These are phyloP conservation scores for Ganoderma lucidum DNA, from an alignment of 1,284 basidiomycete genomes.

Conservation along the genomic window DNA sequence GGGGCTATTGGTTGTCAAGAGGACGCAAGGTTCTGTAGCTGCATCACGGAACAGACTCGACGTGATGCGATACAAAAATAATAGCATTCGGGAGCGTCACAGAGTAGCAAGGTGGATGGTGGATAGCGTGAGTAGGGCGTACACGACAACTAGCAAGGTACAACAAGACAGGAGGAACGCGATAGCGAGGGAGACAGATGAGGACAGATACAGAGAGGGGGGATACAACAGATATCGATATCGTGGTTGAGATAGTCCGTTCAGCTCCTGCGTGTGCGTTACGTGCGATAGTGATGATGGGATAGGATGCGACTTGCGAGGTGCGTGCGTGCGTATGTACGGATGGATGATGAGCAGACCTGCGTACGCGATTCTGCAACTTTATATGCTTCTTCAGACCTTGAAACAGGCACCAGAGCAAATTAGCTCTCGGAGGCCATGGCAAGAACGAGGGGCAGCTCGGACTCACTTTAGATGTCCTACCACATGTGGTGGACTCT, in stretches of 20 bases:
- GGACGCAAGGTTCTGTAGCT: background rate
- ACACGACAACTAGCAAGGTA: conserved; percentile 7
- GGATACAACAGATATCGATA: conserved; percentile 2
- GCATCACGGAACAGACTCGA: background rate
- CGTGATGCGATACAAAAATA: conserved; percentile 4
- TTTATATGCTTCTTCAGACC: background rate
- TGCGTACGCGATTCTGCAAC: background rate
- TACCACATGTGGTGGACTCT: background rate
- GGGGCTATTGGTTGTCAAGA: background rate
- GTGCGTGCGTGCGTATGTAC: background rate
- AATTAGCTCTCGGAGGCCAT: background rate
- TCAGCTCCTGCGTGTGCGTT: conserved; percentile 6
- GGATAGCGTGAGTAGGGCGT: conserved; percentile 8
- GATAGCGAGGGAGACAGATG: conserved; percentile 3
- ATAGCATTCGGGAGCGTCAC: conserved; percentile 9
- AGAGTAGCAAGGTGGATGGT: background rate
- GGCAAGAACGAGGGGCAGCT: background rate
- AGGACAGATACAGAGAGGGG: conserved; percentile 8
- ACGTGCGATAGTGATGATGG: background rate
- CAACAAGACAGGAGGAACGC: background rate
- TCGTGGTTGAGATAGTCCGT: conserved; percentile 5
- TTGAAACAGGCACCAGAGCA: background rate
- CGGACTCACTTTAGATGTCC: background rate
- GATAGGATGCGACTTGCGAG: conserved; percentile 8
- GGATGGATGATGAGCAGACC: background rate